Conservation (phyloP, 108 stramenopile species). For the Skeletonema tropicum region DNA sequence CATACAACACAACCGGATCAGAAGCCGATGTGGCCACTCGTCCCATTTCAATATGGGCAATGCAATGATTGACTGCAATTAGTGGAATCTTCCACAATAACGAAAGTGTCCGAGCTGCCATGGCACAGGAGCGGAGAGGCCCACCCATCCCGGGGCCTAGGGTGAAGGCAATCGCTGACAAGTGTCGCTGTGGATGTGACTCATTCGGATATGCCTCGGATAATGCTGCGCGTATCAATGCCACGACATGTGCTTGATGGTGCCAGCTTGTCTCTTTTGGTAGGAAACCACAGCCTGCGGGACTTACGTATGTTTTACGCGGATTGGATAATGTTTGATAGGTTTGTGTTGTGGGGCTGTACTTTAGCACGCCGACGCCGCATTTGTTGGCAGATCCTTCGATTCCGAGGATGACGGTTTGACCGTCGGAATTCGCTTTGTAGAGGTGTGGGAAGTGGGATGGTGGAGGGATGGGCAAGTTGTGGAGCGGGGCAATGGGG, state of each 20-base stretch:
- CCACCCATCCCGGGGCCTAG: constrained; percentile 99
- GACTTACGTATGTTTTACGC: constrained; percentile 95
- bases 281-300: constrained; percentile 96
- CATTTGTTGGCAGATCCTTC: constrained; percentile 99
- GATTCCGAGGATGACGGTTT: constrained; percentile 87
- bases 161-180: constrained; percentile 88
- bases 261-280: constrained; percentile 97
- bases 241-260: constrained; percentile 95
- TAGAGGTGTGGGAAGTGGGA: constrained; percentile 36
- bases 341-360: constrained; percentile 58
- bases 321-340: constrained; percentile 96
- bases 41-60: constrained; percentile 99
- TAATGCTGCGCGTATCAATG: constrained; percentile 89
- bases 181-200: constrained; percentile 40
- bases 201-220: constrained; percentile 80
- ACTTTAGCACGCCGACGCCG: constrained; percentile 93
- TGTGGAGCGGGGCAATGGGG: constrained; percentile 38
- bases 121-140: constrained; percentile 92
- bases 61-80: constrained; percentile 98
- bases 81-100: constrained; percentile 92
- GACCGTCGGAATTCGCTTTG: constrained; percentile 28
- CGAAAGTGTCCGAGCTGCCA: constrained; percentile 84
- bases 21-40: constrained; percentile 84
- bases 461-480: constrained; percentile 48
- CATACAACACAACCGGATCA: constrained; percentile 97